Conservation (phyloP, 2,329 filamentous ascomycete species). For the Byssoonygena ceratinophila region DNA sequence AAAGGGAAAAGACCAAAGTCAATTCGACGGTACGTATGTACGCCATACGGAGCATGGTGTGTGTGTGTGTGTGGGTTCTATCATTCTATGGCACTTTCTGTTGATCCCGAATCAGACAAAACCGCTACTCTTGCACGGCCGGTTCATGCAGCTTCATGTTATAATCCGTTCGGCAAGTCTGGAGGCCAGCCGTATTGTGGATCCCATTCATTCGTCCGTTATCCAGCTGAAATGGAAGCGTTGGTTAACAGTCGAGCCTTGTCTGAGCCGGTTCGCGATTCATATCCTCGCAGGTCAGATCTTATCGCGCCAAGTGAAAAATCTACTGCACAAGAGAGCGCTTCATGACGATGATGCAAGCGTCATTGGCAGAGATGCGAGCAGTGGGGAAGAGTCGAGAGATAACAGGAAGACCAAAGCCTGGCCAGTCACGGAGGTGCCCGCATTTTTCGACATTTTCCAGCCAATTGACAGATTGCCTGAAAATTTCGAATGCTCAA, state of each 20-base stretch:
- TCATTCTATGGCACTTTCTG: neutral
- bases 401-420: neutral
- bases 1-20: neutral
- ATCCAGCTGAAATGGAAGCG: neutral
- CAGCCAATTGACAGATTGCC: neutral
- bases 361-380: neutral
- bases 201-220: neutral
- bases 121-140: slow-evolving; percentile 3
- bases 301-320: neutral
- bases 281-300: neutral
- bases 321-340: neutral
- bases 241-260: neutral
- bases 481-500: neutral
- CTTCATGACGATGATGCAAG: neutral
- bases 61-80: no score
- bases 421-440: neutral
- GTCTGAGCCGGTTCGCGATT: neutral
- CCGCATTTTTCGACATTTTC: neutral
- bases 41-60: no score
- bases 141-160: slow-evolving; percentile 7
- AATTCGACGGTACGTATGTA: neutral
- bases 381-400: neutral
- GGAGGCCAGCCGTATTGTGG: neutral
- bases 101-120: slow-evolving; percentile 4
- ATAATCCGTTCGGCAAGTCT: neutral